These are phyloP conservation scores for Gonapodya sp. DNA, from an alignment of 192 early-diverging fungal species.

Conservation along the genomic window DNA sequence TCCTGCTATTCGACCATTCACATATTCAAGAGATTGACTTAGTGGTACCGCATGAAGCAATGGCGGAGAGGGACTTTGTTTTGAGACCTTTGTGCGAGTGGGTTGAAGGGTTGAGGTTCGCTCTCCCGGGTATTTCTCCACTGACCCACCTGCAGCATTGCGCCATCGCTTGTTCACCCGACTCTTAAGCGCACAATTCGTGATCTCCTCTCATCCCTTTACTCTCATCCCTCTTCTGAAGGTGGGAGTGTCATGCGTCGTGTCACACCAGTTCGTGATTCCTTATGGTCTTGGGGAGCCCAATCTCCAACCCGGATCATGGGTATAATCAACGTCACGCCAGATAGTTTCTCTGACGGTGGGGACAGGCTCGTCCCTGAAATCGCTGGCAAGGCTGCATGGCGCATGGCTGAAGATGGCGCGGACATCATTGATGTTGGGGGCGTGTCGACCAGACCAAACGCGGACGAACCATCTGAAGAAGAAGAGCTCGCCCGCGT, in stretches of 20 bases:
- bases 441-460: slow-evolving; percentile 86
- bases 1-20: slow-evolving; percentile 80
- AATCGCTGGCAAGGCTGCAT: slow-evolving; percentile 54
- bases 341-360: slow-evolving; percentile 94
- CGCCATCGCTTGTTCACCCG: slow-evolving; percentile 80
- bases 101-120: slow-evolving; percentile 18
- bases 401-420: slow-evolving; percentile 59
- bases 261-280: slow-evolving; percentile 34
- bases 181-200: slow-evolving; percentile 66
- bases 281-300: slow-evolving; percentile 48
- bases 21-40: slow-evolving; percentile 55
- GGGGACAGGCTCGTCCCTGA: slow-evolving; percentile 57
- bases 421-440: slow-evolving; percentile 94
- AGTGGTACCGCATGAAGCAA: slow-evolving; percentile 78
- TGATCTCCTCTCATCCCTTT: slow-evolving; percentile 52
- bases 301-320: slow-evolving; percentile 64
- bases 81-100: slow-evolving; percentile 87
- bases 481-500: slow-evolving; percentile 76
- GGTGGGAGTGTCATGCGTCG: slow-evolving; percentile 37
- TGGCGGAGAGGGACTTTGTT: slow-evolving; percentile 92
- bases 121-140: background rate
- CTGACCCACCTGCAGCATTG: slow-evolving; percentile 48
- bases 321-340: slow-evolving; percentile 96
- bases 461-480: slow-evolving; percentile 57
- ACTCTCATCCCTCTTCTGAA: slow-evolving; percentile 22